A percentile compares a stretch with the other conserved stretches of the same genome.
Conservation (phyloP, 306 rosid genomes). For the Dryas octopetala region DNA sequence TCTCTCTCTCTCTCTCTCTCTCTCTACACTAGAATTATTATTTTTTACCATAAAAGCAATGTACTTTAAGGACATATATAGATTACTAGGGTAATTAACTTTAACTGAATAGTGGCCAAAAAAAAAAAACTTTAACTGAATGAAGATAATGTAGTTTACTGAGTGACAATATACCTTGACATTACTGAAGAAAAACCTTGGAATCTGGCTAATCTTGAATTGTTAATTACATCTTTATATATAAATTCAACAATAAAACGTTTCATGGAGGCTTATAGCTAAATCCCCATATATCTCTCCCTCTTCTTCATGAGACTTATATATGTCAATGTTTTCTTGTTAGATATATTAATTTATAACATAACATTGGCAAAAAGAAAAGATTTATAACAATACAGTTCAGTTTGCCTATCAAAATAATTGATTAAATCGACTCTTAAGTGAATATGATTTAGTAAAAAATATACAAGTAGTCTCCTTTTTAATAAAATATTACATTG, state of each 20-base stretch:
- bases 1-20: background rate
- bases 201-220: conserved; percentile 38
- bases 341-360: too few relatives aligned
- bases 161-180: conserved; percentile 25
- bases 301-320: too few relatives aligned
- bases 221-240: conserved; percentile 33
- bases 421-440: too few relatives aligned
- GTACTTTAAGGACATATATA: background rate
- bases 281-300: too few relatives aligned
- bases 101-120: background rate
- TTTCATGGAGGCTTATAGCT: conserved; percentile 16
- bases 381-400: too few relatives aligned
- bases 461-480: background rate
- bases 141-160: conserved; percentile 36
- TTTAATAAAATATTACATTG: background rate
- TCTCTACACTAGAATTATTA: background rate
- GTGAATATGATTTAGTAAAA: too few relatives aligned
- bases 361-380: too few relatives aligned
- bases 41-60: too few relatives aligned
- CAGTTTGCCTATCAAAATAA: too few relatives aligned
- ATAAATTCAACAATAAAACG: conserved; percentile 44
- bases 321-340: too few relatives aligned
- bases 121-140: background rate
- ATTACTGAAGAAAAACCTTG: conserved; percentile 31
- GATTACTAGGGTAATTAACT: conserved; percentile 4